These are phyloP conservation scores for Lepiota venenata DNA, from an alignment of 768 basidiomycete species.

Conservation along the genomic window DNA sequence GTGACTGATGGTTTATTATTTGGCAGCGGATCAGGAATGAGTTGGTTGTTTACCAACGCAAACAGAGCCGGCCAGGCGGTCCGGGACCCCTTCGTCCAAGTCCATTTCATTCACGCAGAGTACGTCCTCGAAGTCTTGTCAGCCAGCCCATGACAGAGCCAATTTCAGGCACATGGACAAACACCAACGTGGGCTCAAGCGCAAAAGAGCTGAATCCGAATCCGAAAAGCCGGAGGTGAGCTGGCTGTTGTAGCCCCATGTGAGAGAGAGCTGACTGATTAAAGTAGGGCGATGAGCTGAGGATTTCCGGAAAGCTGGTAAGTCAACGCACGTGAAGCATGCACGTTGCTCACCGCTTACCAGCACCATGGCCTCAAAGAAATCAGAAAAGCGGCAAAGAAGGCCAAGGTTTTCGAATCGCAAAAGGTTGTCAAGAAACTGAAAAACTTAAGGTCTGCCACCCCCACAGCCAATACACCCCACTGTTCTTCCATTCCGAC, in stretches of 20 bases:
- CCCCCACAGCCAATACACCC: background rate
- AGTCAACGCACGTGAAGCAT: slow-evolving; percentile 19
- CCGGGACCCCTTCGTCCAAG: background rate
- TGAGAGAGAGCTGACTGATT: background rate
- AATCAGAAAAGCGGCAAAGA: slow-evolving; percentile 74
- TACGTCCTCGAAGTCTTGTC: too few species aligned
- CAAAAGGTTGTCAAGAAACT: slow-evolving; percentile 83
- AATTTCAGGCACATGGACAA: slow-evolving; percentile 14
- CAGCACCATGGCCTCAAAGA: slow-evolving; percentile 78
- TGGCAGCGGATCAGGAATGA: background rate
- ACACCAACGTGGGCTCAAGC: slow-evolving; percentile 30
- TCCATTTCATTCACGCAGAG: background rate
- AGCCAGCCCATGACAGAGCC: too few species aligned
- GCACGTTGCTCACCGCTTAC: slow-evolving; percentile 7
- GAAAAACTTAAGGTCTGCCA: slow-evolving; percentile 58
- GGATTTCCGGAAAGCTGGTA: slow-evolving; percentile 56
- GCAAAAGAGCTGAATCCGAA: slow-evolving; percentile 36
- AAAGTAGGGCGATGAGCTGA: slow-evolving; percentile 37
- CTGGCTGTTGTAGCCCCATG: background rate
- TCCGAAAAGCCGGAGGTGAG: slow-evolving; percentile 16
- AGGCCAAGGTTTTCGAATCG: slow-evolving; percentile 75
- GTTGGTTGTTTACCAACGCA: background rate
- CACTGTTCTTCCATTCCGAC: background rate
- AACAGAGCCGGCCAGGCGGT: background rate
- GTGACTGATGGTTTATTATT: background rate